Base-by-base conservation (phyloP, 1,139 yeast genomes). In the Suhomyces anneliseae region DNA sequence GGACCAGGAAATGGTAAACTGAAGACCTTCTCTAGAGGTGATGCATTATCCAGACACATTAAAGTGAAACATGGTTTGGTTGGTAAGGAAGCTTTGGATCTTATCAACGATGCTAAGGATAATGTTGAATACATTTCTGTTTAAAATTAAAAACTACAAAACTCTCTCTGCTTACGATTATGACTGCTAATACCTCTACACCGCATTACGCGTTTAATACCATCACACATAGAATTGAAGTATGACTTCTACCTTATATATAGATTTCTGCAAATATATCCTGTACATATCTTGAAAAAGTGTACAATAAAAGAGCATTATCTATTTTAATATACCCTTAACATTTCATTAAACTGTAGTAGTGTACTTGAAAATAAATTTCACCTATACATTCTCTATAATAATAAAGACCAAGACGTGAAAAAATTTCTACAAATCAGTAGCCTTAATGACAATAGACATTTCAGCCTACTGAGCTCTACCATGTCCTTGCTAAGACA, bases 91-190 rank as follows among this genome's bases (percentile, higher is more conserved):
- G 80, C 80, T 3, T 59, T 81, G 49, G 81, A 82, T 46, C 81
- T 87, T 40, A 83, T 87, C 55, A 83, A 84, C 58, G 82, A 77
- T 56, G 95, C 95, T 11, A 87, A 86, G 65, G 87, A 81, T 55
- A 81, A 87, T 61, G 90, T 86, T 45, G 93, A 86, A 64, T 86
- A 76, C 58, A 74, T 79, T 42, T 60, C 64, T 51, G 69, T 66
- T 29, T 54, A 40, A 47, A 33, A 19, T 4, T 19, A 27, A 32
- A 39, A 14, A 12, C 10, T 39, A 8, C 24, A 19, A 19, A 19
- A 19, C 24, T 19, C 24, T 6, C 24, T 34, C 26, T 29, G 26
- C 19, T 40, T 37, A 44, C 37, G 42, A 36, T 43, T 31, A 43
- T 35, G 42, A 43, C 32, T 36, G 14, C 40, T 10, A 26, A 27